Conservation (phyloP, 2,329 filamentous ascomycete genomes). For the Sporothrix brunneoviolacea region DNA sequence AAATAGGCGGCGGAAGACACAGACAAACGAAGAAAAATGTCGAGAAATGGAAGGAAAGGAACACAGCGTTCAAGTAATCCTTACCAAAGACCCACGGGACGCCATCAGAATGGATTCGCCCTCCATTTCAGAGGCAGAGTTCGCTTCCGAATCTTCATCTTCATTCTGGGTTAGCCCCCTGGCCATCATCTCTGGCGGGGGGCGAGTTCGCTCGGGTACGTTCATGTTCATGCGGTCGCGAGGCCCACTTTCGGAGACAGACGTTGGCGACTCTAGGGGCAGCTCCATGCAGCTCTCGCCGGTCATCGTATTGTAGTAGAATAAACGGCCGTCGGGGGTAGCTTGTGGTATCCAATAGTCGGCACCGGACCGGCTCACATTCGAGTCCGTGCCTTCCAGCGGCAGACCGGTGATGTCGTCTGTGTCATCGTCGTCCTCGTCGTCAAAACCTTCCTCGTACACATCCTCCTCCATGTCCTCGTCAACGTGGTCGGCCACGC, state of each 20-base stretch:
- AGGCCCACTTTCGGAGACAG: constrained; percentile 73
- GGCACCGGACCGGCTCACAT: constrained; percentile 68
- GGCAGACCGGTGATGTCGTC: constrained; percentile 46
- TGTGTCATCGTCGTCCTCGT: constrained; percentile 53
- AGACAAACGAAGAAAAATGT: background rate
- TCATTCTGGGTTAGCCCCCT: constrained; percentile 75
- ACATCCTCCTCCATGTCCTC: constrained; percentile 63
- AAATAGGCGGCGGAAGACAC: background rate
- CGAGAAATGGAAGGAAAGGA: background rate
- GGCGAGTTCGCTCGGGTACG: constrained; percentile 82
- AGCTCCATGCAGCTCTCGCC: constrained; percentile 92
- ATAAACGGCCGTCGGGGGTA: constrained; percentile 83
- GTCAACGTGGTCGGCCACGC: constrained; percentile 47
- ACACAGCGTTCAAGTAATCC: constrained; percentile 23
- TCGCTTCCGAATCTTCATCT: constrained; percentile 77
- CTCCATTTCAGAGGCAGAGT: constrained; percentile 80
- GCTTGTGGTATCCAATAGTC: constrained; percentile 99
- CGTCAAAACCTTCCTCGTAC: constrained; percentile 61
- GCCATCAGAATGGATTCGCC: constrained; percentile 65
- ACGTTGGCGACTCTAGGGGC: constrained; percentile 82
- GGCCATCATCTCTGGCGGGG: constrained; percentile 86
- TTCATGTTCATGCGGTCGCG: constrained; percentile 81
- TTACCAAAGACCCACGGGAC: constrained; percentile 63
- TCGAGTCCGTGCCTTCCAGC: constrained; percentile 57
- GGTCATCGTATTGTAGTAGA: constrained; percentile 98